Evolutionary conservation across 1,284 basidiomycete species (phyloP).

Genomic region (Lentinus polychrous): DNA sequence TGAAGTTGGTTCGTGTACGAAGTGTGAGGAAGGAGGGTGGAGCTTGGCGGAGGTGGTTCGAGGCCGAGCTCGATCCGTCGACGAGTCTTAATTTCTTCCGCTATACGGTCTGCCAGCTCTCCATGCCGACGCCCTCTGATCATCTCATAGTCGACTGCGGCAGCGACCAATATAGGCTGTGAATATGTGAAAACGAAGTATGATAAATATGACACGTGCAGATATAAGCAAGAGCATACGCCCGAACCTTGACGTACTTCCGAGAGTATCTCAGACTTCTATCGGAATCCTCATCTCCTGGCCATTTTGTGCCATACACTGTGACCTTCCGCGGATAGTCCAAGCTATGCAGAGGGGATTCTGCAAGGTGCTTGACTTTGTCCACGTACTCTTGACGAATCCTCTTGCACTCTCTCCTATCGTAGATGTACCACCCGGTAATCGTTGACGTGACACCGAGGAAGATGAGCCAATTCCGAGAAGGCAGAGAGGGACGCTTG

Average conservation of each 20-base stretch:
- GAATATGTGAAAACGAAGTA: slow-evolving; percentile 6
- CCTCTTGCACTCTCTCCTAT: slow-evolving; percentile 70
- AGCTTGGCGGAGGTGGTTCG: slow-evolving; percentile 40
- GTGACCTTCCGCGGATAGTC: slow-evolving; percentile 77
- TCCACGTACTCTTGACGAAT: slow-evolving; percentile 78
- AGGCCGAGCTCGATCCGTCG: slow-evolving; percentile 59
- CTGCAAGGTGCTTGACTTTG: slow-evolving; percentile 71
- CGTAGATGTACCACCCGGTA: slow-evolving; percentile 76
- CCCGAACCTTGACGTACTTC: slow-evolving; percentile 89
- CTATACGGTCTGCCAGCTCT: slow-evolving; percentile 71
- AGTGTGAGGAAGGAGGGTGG: slow-evolving; percentile 50
- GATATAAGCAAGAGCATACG: slow-evolving; percentile 11
- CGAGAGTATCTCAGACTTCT: slow-evolving; percentile 84
- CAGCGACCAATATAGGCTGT: slow-evolving; percentile 90
- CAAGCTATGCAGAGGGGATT: slow-evolving; percentile 58
- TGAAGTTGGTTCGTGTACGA: slow-evolving; percentile 50
- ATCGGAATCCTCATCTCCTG: slow-evolving; percentile 91
- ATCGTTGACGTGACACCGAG: slow-evolving; percentile 68
- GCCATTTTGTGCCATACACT: slow-evolving; percentile 87
- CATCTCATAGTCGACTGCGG: slow-evolving; percentile 89
- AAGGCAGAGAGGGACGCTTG: slow-evolving; percentile 76
- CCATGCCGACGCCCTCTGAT: slow-evolving; percentile 80
- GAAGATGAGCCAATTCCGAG: slow-evolving; percentile 93
- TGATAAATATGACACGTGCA: slow-evolving; percentile 8
- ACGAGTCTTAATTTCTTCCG: slow-evolving; percentile 63